Base-by-base conservation (phyloP, 1,284 basidiomycete species). In the Phylloporus sp. region DNA sequence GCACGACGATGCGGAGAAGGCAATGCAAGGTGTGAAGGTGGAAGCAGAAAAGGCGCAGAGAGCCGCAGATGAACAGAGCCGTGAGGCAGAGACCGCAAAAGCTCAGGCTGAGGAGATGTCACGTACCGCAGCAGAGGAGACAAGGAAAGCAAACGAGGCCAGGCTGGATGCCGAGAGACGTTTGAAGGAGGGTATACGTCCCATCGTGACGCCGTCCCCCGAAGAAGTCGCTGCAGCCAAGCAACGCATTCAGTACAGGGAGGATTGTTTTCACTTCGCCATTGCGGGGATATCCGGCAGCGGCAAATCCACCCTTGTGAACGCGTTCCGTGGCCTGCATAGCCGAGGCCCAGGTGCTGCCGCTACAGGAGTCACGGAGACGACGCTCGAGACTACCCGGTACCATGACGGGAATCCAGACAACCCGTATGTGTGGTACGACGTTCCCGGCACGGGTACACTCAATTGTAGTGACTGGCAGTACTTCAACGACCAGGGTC, bases 401-500 rank as follows among this genome's bases (percentile, higher is more conserved):
- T 73, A 75, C 58, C 7, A 60, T 23, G 73, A 75, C 4, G 41
- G 53, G 15, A 68, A 72, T 15, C 67, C 69, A 0, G 53, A 68
- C 6, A 67, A 62, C 25, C 67, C 67, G 0, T 71, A 52, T 29
- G 67, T 71, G 12, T 72, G 71, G 71, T 73, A 73, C 7, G 73
- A 74, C 15, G 37, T 69, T 29, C 72, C 73, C 1, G 73, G 72
- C 10, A 71, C 71, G 14, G 66, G 68, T 5, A 73, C 65, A 15
- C 3, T 68, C 25, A 66, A 60, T 35, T 73, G 68, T 4, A 45
- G 53, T 0, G 73, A 74, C 35, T 75, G 71, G 73, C 71, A 71
- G 17, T 71, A 74, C 47, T 75, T 75, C 62, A 68, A 75, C 17
- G 68, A 71, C 11, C 71, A 71, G 15, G 71, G 69, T 0, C 67